Conservation (phyloP, 139 green algal species). For the Tetradesmus obliquus region DNA sequence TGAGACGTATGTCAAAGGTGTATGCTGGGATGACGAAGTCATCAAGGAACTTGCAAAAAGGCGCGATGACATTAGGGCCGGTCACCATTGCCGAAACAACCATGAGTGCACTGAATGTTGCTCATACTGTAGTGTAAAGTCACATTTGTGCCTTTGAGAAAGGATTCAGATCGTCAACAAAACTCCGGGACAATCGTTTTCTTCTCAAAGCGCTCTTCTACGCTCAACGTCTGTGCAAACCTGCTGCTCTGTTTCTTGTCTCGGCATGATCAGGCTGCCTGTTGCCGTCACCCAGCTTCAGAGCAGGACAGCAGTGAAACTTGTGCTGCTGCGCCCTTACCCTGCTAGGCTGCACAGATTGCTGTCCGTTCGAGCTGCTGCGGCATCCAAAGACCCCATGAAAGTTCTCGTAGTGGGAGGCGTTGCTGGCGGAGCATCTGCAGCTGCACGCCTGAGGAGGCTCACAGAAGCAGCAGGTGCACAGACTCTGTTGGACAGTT, state of each 20-base stretch:
- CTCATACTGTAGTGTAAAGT: too few species aligned
- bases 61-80: too few species aligned
- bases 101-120: too few species aligned
- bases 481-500: too few species aligned
- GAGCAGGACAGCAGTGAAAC: not conserved
- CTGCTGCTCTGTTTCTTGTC: not conserved
- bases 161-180: not conserved
- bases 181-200: not conserved
- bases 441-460: constrained; percentile 53
- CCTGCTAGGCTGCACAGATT: not conserved
- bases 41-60: too few species aligned
- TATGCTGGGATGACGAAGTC: too few species aligned
- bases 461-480: constrained; percentile 33
- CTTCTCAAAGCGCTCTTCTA: not conserved
- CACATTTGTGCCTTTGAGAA: too few species aligned
- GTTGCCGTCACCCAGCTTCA: not conserved
- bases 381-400: not conserved
- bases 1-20: too few species aligned
- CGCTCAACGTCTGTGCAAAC: not conserved
- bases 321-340: not conserved
- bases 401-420: constrained; percentile 62
- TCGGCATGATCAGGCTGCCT: not conserved
- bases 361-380: not conserved
- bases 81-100: too few species aligned
- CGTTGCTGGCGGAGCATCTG: constrained; percentile 60